Percentiles rank a stretch among this genome's conserved stretches.
These are phyloP conservation scores for Calonectria crousiana DNA, from an alignment of 2,329 filamentous ascomycete genomes.

Conservation along the genomic window DNA sequence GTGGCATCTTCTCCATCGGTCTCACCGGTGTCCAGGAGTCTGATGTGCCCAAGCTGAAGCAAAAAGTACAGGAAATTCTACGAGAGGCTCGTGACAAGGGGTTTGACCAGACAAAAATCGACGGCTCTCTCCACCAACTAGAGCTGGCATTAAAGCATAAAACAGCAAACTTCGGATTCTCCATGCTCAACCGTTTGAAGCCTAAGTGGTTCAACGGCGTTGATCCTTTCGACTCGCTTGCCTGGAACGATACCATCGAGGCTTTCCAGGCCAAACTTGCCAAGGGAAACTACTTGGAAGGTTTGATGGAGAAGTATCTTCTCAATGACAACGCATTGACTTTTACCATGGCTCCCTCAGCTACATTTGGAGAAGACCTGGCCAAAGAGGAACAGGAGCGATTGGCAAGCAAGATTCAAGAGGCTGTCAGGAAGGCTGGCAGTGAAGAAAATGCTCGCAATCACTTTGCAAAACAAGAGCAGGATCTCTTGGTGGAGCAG, in stretches of 20 bases:
- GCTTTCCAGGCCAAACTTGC: slow-evolving; percentile 84
- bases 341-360: slow-evolving; percentile 93
- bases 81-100: slow-evolving; percentile 78
- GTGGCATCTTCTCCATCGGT: slow-evolving; percentile 89
- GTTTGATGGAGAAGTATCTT: slow-evolving; percentile 88
- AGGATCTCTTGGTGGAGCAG: slow-evolving; percentile 84
- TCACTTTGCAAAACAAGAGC: slow-evolving; percentile 81
- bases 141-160: slow-evolving; percentile 97
- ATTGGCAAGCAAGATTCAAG: slow-evolving; percentile 79
- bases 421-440: slow-evolving; percentile 76
- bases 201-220: slow-evolving; percentile 96
- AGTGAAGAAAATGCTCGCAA: slow-evolving; percentile 78
- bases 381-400: slow-evolving; percentile 82
- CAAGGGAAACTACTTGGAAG: slow-evolving; percentile 84
- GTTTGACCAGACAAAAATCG: slow-evolving; percentile 90
- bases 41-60: slow-evolving; percentile 82
- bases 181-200: slow-evolving; percentile 87
- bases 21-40: slow-evolving; percentile 88
- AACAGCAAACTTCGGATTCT: slow-evolving; percentile 94
- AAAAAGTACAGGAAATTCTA: slow-evolving; percentile 79
- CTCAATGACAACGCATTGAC: slow-evolving; percentile 88
- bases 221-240: slow-evolving; percentile 89
- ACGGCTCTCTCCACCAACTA: slow-evolving; percentile 92
- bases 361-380: slow-evolving; percentile 79
- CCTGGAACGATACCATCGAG: slow-evolving; percentile 90